A percentile compares a stretch with the other conserved stretches of the same genome.
Conservation (phyloP, 306 rosid species). For the Ormosia semicastrata region DNA sequence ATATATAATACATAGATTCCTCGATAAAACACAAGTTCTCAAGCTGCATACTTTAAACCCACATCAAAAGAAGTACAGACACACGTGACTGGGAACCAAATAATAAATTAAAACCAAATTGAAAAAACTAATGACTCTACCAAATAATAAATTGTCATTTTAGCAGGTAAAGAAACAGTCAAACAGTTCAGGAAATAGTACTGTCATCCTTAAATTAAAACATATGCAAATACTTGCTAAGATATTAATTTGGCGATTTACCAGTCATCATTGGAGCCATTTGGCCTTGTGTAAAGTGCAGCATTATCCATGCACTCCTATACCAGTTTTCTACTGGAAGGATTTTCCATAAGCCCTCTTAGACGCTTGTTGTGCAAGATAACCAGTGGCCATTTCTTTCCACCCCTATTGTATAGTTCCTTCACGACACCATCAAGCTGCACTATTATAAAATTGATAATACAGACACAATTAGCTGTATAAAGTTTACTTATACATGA, state of each 20-base stretch:
- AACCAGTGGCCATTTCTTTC: conserved; percentile 81
- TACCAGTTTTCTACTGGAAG: conserved; percentile 54
- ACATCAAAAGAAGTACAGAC: background rate
- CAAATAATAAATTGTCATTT: background rate
- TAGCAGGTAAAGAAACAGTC: background rate
- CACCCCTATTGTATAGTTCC: conserved; percentile 57
- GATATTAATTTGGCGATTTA: conserved; percentile 33
- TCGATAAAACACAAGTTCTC: background rate
- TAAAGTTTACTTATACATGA: background rate
- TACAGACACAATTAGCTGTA: conserved; percentile 34
- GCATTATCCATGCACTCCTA: conserved; percentile 78
- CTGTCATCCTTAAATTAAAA: background rate
- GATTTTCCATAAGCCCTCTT: conserved; percentile 61
- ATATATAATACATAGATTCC: background rate
- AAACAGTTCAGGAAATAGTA: conserved; percentile 7
- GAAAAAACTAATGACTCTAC: background rate
- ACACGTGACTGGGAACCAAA: background rate
- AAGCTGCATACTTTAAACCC: background rate
- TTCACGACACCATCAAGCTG: conserved; percentile 80
- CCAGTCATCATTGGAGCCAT: conserved; percentile 96
- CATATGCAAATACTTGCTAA: background rate
- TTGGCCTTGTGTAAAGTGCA: conserved; percentile 76
- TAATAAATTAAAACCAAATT: background rate
- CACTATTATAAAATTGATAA: conserved; percentile 36
- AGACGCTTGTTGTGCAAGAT: conserved; percentile 76